Percentiles rank a stretch among this genome's conserved stretches.
These are phyloP conservation scores for Talaromyces sp. DNA, from an alignment of 2,329 filamentous ascomycete genomes.

Conservation along the genomic window DNA sequence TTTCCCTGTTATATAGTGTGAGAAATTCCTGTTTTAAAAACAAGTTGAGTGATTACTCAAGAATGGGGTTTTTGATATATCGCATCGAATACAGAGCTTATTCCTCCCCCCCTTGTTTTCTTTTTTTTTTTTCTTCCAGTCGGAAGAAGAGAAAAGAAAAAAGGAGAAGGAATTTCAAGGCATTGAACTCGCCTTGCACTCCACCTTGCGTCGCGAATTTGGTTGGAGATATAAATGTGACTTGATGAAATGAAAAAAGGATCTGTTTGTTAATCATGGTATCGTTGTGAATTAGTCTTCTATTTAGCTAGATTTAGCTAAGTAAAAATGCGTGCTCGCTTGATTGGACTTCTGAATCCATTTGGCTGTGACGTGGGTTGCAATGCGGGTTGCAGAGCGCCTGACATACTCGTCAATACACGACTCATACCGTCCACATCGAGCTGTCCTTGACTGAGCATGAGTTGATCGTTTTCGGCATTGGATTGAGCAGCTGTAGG, in stretches of 20 bases:
- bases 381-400: conserved; percentile 21
- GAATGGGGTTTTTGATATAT: conserved; percentile 32
- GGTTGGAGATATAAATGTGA: background rate
- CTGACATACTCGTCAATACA: conserved; percentile 41
- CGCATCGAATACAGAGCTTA: conserved; percentile 51
- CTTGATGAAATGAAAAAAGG: too few relatives aligned
- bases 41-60: background rate
- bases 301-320: conserved; percentile 18
- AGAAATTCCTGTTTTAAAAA: too few relatives aligned
- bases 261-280: background rate
- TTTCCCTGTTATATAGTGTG: too few relatives aligned
- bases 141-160: conserved; percentile 4
- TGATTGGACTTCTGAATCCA: conserved; percentile 33
- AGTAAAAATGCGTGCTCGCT: conserved; percentile 33
- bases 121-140: too few relatives aligned
- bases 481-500: conserved; percentile 18
- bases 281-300: conserved; percentile 2
- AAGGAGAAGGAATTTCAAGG: conserved; percentile 41
- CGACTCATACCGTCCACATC: conserved; percentile 47
- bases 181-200: conserved; percentile 50
- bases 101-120: conserved; percentile 21
- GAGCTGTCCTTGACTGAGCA: conserved; percentile 40
- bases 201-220: conserved; percentile 50
- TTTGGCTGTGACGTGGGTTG: conserved; percentile 17
- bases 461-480: conserved; percentile 36